phyloP scores from a whole-genome alignment of 2,329 filamentous ascomycete genomes.

The Pseudogymnoascus sp. region DNA sequence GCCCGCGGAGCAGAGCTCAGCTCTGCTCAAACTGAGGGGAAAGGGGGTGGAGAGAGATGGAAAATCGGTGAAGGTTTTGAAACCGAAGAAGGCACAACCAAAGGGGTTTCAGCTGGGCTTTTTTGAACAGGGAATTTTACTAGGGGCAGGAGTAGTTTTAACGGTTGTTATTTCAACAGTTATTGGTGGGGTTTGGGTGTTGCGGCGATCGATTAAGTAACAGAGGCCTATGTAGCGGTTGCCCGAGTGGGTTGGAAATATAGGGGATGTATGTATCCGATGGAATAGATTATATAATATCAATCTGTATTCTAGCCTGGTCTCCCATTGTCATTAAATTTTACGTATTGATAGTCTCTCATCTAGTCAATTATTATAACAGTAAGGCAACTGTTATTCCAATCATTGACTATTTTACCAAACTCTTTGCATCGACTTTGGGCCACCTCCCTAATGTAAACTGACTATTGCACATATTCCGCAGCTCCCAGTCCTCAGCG shows the following conservation, averaged over 20 bases:
- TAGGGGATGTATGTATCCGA: neutral
- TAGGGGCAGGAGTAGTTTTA: neutral
- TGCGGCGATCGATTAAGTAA: neutral
- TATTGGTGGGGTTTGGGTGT: neutral
- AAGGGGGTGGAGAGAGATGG: neutral
- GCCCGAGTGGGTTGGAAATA: neutral
- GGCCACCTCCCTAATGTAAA: constrained; percentile 44
- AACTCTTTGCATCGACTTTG: neutral
- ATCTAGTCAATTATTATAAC: neutral
- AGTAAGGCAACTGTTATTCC: neutral
- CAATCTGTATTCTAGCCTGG: neutral
- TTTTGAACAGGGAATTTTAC: constrained; percentile 37
- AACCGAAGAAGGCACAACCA: constrained; percentile 22
- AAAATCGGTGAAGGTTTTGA: neutral
- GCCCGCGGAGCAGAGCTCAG: neutral
- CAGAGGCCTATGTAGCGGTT: neutral
- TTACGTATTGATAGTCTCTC: neutral
- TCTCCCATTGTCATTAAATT: neutral
- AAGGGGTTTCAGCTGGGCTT: constrained; percentile 35
- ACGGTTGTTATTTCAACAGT: neutral
- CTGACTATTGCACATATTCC: constrained; percentile 57
- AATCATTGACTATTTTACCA: neutral
- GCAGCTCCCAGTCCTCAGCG: constrained; percentile 61
- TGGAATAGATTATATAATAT: neutral
- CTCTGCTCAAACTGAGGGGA: neutral